Conservation (phyloP, 2,329 filamentous ascomycete genomes). For the Diaporthe helianthi region DNA sequence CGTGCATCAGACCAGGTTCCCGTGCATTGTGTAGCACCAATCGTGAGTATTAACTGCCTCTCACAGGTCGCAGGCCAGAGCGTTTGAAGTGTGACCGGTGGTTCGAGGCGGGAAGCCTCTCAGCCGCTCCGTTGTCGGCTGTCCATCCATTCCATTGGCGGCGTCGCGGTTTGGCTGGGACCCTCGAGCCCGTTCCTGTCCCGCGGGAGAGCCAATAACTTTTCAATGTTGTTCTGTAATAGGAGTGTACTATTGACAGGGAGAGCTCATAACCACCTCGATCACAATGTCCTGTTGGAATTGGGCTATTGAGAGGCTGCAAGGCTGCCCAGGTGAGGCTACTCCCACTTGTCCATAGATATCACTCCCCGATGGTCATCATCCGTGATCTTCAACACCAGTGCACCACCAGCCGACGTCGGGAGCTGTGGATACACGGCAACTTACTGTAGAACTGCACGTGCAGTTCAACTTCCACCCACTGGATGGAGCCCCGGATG, state of each 20-base stretch:
- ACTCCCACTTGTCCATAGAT: not conserved
- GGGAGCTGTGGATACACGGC: not conserved
- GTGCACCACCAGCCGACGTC: not conserved
- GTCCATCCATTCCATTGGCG: not conserved
- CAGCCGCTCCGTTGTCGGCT: conserved; percentile 33
- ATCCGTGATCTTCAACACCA: not conserved
- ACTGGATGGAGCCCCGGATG: conserved; percentile 14
- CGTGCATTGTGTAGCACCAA: not conserved
- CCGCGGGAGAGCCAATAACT: not conserved
- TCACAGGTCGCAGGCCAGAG: not conserved
- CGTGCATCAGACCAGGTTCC: not conserved
- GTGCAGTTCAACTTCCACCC: not conserved
- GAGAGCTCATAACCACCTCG: not conserved
- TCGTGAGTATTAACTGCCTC: not conserved
- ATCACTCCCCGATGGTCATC: not conserved
- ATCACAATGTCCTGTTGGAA: not conserved
- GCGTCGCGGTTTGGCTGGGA: not conserved
- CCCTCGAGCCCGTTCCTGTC: not conserved
- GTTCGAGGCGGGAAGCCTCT: conserved; percentile 19
- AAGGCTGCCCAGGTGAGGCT: not conserved
- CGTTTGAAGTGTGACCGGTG: not conserved
- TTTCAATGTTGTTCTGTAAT: no score
- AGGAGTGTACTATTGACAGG: no score
- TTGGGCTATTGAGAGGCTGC: not conserved
- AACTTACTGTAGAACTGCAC: not conserved